Conservation (phyloP, 169 alveolate species). For the Cryptosporidium muris region DNA sequence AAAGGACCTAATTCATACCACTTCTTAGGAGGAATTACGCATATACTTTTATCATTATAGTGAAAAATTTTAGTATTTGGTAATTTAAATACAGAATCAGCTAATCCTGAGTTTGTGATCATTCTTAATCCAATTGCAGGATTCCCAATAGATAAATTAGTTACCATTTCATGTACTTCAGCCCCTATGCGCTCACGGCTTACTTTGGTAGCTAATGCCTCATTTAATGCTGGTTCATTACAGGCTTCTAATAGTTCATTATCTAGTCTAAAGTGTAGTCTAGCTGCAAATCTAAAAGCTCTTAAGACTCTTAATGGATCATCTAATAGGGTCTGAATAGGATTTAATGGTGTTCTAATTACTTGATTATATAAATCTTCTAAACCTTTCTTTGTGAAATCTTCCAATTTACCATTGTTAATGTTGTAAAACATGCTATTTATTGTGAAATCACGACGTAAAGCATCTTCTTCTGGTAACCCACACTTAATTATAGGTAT, state of each 20-base stretch:
- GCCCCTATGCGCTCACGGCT: conserved; percentile 74
- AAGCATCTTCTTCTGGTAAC: conserved; percentile 95
- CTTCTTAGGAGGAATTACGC: conserved; percentile 6
- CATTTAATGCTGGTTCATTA: conserved; percentile 6
- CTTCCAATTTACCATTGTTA: conserved; percentile 92
- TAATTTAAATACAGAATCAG: conserved; percentile 52
- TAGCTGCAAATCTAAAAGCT: conserved; percentile 94
- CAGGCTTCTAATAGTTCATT: conserved; percentile 79
- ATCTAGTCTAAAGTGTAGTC: conserved; percentile 83
- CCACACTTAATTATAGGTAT: conserved; percentile 93
- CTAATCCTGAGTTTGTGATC: conserved; percentile 15
- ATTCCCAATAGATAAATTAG: conserved; percentile 36
- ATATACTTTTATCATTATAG: conserved; percentile 7
- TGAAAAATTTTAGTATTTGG: conserved; percentile 20
- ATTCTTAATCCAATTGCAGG: conserved; percentile 64
- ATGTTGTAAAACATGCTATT: conserved; percentile 96
- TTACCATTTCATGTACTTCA: conserved; percentile 74
- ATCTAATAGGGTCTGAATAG: conserved; percentile 92
- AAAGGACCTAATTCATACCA: conserved; percentile 48
- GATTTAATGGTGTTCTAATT: conserved; percentile 93
- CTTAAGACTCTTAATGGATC: conserved; percentile 98
- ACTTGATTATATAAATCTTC: conserved; percentile 89
- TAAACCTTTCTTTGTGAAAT: conserved; percentile 91
- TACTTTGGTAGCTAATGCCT: conserved; percentile 67
- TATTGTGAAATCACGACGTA: conserved; percentile 96